phyloP scores from a whole-genome alignment of 768 basidiomycete species.

The Leccinum subgranulosum region DNA sequence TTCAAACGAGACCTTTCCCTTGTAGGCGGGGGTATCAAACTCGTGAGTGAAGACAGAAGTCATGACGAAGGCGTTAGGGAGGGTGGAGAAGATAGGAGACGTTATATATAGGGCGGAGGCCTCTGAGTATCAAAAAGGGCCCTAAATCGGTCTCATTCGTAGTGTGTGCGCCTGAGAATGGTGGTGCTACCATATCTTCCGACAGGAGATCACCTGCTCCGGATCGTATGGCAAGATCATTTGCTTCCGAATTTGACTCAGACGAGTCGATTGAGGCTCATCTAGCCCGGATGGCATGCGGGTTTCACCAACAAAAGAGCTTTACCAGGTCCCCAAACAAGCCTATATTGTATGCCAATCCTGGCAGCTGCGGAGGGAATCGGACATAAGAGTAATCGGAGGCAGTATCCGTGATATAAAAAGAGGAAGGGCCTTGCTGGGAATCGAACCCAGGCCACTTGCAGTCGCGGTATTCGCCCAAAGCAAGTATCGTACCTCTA shows the following conservation, averaged over 20 bases:
- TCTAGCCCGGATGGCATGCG: too few relatives aligned
- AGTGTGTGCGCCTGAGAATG: background rate
- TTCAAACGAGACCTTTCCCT: constrained; percentile 51
- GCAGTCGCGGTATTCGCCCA: constrained; percentile 18
- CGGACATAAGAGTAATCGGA: background rate
- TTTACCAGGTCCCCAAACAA: background rate
- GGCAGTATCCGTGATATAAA: background rate
- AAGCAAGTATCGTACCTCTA: constrained; percentile 37
- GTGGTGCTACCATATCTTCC: background rate
- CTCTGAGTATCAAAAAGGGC: background rate
- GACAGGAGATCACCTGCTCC: background rate
- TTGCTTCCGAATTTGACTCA: too few relatives aligned
- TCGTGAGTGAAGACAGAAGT: constrained; percentile 43
- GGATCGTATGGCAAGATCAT: too few relatives aligned
- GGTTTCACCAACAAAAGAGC: too few relatives aligned
- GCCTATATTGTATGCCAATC: background rate
- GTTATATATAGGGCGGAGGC: background rate
- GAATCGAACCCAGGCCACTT: constrained; percentile 26
- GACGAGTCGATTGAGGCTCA: too few relatives aligned
- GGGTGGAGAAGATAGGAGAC: background rate
- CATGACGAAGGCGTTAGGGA: constrained; percentile 30
- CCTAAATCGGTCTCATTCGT: background rate
- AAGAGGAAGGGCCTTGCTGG: constrained; percentile 3
- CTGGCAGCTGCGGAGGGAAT: background rate
- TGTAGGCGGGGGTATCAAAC: constrained; percentile 55